Evolutionary conservation across 768 basidiomycete genomes (phyloP).

Genomic region (Boletellus ananiceps): DNA sequence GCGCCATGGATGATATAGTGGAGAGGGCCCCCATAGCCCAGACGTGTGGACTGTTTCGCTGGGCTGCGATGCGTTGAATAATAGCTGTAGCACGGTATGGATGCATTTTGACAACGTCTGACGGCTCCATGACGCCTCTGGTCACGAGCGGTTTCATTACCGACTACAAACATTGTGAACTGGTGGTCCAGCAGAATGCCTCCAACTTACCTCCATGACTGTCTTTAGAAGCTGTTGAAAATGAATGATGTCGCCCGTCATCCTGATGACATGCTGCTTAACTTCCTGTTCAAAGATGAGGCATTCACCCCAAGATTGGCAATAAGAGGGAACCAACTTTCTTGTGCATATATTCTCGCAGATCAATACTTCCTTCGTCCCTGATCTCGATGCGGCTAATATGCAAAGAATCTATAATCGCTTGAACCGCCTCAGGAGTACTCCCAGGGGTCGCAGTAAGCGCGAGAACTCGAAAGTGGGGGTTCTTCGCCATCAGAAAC

Average conservation of each 20-base stretch:
- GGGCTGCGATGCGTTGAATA: conserved; percentile 34
- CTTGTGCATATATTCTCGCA: conserved; percentile 79
- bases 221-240: conserved; percentile 64
- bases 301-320: neutral
- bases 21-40: conserved; percentile 52
- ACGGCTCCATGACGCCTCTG: conserved; percentile 42
- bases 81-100: conserved; percentile 53
- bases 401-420: conserved; percentile 87
- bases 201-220: conserved; percentile 64
- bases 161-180: conserved; percentile 21
- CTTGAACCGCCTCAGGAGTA: conserved; percentile 82
- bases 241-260: conserved; percentile 60
- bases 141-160: conserved; percentile 34
- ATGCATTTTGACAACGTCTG: conserved; percentile 63
- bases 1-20: conserved; percentile 56
- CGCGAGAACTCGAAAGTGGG: conserved; percentile 87
- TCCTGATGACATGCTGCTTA: conserved; percentile 72
- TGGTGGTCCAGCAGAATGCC: neutral
- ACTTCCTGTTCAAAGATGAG: conserved; percentile 46
- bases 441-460: conserved; percentile 93
- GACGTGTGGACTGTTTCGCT: conserved; percentile 32
- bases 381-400: conserved; percentile 94
- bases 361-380: conserved; percentile 84
- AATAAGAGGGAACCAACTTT: conserved; percentile 51
- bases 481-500: conserved; percentile 90